Percentiles rank a stretch among this genome's conserved stretches.
phyloP scores from a whole-genome alignment of 139 green algal species.

The Coelastrella sp. region DNA sequence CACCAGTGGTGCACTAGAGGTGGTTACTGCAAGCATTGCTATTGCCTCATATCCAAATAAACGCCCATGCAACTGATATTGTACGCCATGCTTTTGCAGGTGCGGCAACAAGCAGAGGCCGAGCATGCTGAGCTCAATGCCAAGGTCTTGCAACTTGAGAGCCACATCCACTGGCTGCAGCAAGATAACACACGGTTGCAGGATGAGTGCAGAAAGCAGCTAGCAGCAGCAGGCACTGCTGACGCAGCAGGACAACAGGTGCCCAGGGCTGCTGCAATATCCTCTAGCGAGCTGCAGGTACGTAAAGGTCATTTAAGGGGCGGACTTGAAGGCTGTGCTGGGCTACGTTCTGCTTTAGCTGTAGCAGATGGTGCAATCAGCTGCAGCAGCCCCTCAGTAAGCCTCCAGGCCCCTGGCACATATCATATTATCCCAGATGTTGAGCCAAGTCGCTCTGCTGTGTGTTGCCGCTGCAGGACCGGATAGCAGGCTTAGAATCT shows the following conservation, averaged over 20 bases:
- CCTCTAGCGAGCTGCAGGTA: neutral
- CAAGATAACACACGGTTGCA: conserved; percentile 64
- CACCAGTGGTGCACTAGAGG: too few relatives aligned
- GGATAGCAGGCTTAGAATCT: conserved; percentile 57
- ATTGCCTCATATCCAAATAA: too few relatives aligned
- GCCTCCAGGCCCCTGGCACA: neutral
- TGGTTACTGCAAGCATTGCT: too few relatives aligned
- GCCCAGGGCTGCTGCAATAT: neutral
- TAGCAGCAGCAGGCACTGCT: conserved; percentile 7
- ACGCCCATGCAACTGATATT: neutral
- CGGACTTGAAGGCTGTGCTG: too few relatives aligned
- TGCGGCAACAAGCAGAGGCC: conserved; percentile 81
- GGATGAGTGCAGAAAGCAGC: neutral
- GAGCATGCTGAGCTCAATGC: conserved; percentile 81
- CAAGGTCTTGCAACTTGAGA: conserved; percentile 62
- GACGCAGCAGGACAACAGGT: neutral
- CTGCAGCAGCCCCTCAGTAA: neutral
- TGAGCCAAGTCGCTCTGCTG: neutral
- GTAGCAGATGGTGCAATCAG: neutral
- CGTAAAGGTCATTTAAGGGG: neutral
- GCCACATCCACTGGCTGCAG: conserved; percentile 69
- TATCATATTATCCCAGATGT: neutral
- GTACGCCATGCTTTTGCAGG: conserved; percentile 52
- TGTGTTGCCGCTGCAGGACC: conserved; percentile 18
- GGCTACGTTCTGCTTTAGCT: too few relatives aligned